phyloP scores from a whole-genome alignment of 2,329 filamentous ascomycete species.

The Pyricularia sp. region DNA sequence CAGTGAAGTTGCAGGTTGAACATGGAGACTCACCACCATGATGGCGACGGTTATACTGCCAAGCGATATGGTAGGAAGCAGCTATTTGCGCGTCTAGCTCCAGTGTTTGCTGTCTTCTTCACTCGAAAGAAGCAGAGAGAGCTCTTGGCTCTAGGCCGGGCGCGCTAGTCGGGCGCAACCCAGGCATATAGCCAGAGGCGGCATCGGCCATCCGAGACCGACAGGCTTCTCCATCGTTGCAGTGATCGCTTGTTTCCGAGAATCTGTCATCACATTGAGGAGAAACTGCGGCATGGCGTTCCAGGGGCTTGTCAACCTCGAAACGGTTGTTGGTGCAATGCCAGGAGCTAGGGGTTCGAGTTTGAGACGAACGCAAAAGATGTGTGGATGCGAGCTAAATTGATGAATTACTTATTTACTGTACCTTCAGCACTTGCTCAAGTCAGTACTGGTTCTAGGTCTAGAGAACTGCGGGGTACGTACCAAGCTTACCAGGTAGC shows the following conservation, averaged over 20 bases:
- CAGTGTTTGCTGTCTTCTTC: background rate
- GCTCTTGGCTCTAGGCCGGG: background rate
- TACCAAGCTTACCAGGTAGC: background rate
- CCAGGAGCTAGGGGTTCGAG: background rate
- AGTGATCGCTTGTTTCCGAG: background rate
- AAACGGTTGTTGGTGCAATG: background rate
- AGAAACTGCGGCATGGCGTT: background rate
- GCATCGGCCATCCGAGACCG: background rate
- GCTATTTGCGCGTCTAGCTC: background rate
- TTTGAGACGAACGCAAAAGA: background rate
- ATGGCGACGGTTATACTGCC: background rate
- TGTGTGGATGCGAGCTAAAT: background rate
- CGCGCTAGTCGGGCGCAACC: background rate
- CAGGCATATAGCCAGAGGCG: background rate
- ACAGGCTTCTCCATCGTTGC: background rate
- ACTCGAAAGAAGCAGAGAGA: background rate
- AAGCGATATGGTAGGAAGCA: background rate
- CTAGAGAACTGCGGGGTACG: background rate
- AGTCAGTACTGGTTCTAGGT: no score
- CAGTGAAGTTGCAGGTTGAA: background rate
- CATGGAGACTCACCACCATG: background rate
- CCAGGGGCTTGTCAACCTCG: background rate
- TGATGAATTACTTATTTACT: no score
- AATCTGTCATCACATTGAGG: background rate
- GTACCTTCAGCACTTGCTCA: background rate